Percentiles rank a stretch among this genome's conserved stretches.
Conservation (phyloP, 345 rosid genomes). For the Streptanthus diversifolius region DNA sequence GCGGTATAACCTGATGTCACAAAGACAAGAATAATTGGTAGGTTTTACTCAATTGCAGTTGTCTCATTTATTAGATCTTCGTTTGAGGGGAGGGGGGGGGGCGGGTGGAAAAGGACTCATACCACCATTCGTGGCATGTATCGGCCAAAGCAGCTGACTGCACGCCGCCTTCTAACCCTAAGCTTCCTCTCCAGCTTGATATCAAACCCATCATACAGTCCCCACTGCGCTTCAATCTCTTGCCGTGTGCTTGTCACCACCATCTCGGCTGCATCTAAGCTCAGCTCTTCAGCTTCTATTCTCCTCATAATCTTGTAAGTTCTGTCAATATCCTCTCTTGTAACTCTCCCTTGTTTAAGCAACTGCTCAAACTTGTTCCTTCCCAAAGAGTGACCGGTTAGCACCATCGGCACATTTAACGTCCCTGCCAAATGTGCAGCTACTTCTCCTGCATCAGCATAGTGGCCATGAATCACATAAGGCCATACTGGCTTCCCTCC, state of each 20-base stretch:
- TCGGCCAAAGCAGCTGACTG: slow-evolving; percentile 91
- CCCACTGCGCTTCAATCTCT: slow-evolving; percentile 99
- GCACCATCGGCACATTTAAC: slow-evolving; percentile 93
- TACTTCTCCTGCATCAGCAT: slow-evolving; percentile 94
- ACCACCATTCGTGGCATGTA: slow-evolving; percentile 80
- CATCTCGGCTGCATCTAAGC: slow-evolving; percentile 93
- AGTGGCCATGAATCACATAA: slow-evolving; percentile 91
- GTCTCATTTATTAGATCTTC: slow-evolving; percentile 10
- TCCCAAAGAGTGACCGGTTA: slow-evolving; percentile 96
- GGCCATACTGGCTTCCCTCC: slow-evolving; percentile 89
- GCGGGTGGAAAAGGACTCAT: neutral
- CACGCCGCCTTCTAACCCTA: slow-evolving; percentile 85
- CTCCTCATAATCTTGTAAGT: slow-evolving; percentile 94
- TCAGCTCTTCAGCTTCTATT: slow-evolving; percentile 91
- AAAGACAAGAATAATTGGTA: slow-evolving; percentile 30
- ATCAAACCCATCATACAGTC: slow-evolving; percentile 95
- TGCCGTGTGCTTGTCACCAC: slow-evolving; percentile 92
- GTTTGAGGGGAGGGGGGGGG: too few relatives aligned
- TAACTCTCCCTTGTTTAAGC: slow-evolving; percentile 84
- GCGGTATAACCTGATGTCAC: slow-evolving; percentile 88
- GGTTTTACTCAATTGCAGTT: neutral
- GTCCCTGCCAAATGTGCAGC: slow-evolving; percentile 92
- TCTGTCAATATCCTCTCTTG: slow-evolving; percentile 80
- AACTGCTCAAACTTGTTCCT: slow-evolving; percentile 95
- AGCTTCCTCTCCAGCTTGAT: slow-evolving; percentile 86